A percentile compares a stretch with the other conserved stretches of the same genome.
Evolutionary conservation across 2,329 filamentous ascomycete species (phyloP).

Genomic region (Colletotrichum musae): DNA sequence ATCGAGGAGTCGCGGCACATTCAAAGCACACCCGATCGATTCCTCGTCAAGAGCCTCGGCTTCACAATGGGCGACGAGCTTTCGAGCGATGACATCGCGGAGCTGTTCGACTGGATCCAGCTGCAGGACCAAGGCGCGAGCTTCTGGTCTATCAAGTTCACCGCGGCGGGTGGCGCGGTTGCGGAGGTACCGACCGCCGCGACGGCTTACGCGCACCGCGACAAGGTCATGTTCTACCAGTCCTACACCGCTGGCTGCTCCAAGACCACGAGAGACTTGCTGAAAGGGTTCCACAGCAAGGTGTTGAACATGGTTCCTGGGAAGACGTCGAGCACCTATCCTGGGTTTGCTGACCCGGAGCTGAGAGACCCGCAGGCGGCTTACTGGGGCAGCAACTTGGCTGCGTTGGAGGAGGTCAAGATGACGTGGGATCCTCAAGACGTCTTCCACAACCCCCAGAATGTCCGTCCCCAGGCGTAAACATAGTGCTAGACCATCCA

Average conservation of each 20-base stretch:
- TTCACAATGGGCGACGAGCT: constrained; percentile 61
- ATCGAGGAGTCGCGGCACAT: constrained; percentile 58
- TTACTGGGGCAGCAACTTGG: constrained; percentile 70
- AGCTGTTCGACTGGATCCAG: constrained; percentile 65
- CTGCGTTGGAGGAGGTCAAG: constrained; percentile 64
- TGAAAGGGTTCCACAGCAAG: constrained; percentile 6
- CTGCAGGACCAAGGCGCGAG: constrained; percentile 58
- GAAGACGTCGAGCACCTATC: constrained; percentile 62
- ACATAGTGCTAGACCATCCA: too few relatives aligned
- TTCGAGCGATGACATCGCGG: constrained; percentile 54
- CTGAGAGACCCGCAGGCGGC: constrained; percentile 59
- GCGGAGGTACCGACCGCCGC: constrained; percentile 64
- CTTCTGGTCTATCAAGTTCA: constrained; percentile 70
- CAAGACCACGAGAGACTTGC: constrained; percentile 46
- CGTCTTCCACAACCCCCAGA: constrained; percentile 72
- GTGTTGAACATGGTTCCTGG: not conserved
- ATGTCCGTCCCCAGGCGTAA: constrained; percentile 47
- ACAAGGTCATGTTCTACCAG: constrained; percentile 70
- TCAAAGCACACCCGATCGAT: constrained; percentile 57
- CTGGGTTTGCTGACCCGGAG: constrained; percentile 72
- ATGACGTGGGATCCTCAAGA: constrained; percentile 64
- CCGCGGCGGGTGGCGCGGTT: constrained; percentile 67
- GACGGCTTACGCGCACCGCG: constrained; percentile 69
- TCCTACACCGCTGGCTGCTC: constrained; percentile 63
- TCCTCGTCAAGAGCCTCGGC: constrained; percentile 65